Conservation (phyloP, 768 basidiomycete genomes). For the Daedaleopsis sinensis region DNA sequence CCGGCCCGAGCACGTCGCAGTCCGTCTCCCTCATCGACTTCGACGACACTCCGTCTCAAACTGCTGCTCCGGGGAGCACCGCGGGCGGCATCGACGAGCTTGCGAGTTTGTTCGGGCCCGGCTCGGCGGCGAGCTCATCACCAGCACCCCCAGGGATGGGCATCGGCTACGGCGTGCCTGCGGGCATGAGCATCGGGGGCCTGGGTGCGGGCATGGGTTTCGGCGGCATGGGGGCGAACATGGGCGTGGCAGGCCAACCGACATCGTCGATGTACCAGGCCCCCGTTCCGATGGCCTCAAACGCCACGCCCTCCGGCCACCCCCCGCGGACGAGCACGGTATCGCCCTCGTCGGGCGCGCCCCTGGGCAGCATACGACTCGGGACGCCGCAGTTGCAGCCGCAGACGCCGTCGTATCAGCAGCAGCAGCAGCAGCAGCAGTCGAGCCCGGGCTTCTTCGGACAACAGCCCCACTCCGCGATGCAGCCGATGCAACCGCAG, state of each 20-base stretch:
- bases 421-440: conserved; percentile 24
- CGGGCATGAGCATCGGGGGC: background rate
- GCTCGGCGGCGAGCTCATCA: background rate
- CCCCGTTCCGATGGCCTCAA: conserved; percentile 5
- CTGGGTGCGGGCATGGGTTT: conserved; percentile 14
- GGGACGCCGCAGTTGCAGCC: conserved; percentile 39
- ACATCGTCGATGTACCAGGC: conserved; percentile 10
- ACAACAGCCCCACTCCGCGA: conserved; percentile 1
- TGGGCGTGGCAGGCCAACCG: conserved; percentile 10
- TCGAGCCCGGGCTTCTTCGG: background rate
- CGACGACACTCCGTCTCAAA: conserved; percentile 50
- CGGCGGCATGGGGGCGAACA: conserved; percentile 20
- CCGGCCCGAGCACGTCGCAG: conserved; percentile 24
- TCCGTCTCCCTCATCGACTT: conserved; percentile 75
- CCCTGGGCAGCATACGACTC: conserved; percentile 27
- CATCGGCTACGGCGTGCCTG: background rate
- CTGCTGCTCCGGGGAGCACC: conserved; percentile 22
- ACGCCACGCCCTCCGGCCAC: background rate
- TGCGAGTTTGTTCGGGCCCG: conserved; percentile 56
- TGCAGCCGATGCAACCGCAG: conserved; percentile 21
- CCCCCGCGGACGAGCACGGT: conserved; percentile 3
- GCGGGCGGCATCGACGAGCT: conserved; percentile 55
- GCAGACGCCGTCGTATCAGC: conserved; percentile 16
- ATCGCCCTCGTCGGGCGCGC: conserved; percentile 19
- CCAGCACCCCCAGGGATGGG: conserved; percentile 7